Conservation (phyloP, 1,139 yeast species). For the Zygosaccharomyces sapae region DNA sequence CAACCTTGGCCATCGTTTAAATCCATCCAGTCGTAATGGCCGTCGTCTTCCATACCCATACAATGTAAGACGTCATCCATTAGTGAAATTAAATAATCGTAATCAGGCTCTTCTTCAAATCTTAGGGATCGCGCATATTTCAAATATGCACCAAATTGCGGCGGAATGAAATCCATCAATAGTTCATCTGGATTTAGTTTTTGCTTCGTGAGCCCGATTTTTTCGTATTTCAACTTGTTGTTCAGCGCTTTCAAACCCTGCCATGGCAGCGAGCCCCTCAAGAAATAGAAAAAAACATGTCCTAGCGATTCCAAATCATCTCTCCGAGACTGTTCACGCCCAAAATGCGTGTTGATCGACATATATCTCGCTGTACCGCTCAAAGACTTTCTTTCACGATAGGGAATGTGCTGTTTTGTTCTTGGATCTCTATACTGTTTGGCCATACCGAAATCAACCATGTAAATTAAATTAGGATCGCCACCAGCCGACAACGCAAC, state of each 20-base stretch:
- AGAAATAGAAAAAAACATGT: conserved; percentile 89
- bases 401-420: conserved; percentile 93
- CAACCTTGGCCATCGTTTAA: conserved; percentile 90
- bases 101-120: conserved; percentile 93
- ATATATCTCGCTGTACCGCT: conserved; percentile 97
- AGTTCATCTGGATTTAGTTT: conserved; percentile 74
- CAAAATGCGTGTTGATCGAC: conserved; percentile 96
- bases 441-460: conserved; percentile 95
- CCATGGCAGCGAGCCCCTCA: conserved; percentile 96
- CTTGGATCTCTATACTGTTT: conserved; percentile 94
- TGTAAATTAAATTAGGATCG: conserved; percentile 47
- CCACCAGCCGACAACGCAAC: conserved; percentile 29
- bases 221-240: conserved; percentile 92
- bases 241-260: conserved; percentile 98
- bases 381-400: conserved; percentile 87
- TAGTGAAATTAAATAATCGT: conserved; percentile 73
- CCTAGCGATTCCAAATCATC: conserved; percentile 96
- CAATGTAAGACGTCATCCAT: conserved; percentile 70
- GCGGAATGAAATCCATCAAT: conserved; percentile 65
- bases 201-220: conserved; percentile 92
- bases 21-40: conserved; percentile 92
- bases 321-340: conserved; percentile 92
- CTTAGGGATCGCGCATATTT: conserved; percentile 77
- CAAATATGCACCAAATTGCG: conserved; percentile 81
- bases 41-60: conserved; percentile 73